These are phyloP conservation scores for Lichtheimia ramosa DNA, from an alignment of 371 early-diverging fungal species.

Conservation along the genomic window DNA sequence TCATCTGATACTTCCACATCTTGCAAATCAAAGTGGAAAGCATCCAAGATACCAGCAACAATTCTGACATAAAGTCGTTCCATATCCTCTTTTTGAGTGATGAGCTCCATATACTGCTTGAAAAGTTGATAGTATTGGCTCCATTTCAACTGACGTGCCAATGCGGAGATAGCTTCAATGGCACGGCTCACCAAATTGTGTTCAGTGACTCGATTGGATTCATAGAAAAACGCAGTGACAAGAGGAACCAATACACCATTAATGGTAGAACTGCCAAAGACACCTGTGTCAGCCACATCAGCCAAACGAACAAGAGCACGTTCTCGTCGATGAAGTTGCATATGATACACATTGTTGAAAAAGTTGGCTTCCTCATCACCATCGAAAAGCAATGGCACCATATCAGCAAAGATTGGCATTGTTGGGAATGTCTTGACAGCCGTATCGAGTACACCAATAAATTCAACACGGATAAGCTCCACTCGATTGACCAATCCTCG, in stretches of 20 bases:
- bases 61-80: slow-evolving; percentile 81
- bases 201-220: slow-evolving; percentile 65
- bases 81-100: slow-evolving; percentile 64
- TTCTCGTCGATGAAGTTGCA: slow-evolving; percentile 90
- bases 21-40: slow-evolving; percentile 87
- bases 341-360: slow-evolving; percentile 89
- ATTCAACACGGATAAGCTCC: slow-evolving; percentile 74
- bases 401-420: slow-evolving; percentile 62
- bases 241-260: slow-evolving; percentile 84
- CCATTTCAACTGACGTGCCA: slow-evolving; percentile 79
- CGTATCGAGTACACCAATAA: slow-evolving; percentile 61
- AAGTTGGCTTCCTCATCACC: slow-evolving; percentile 80
- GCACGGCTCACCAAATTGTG: slow-evolving; percentile 81
- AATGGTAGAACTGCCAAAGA: slow-evolving; percentile 57
- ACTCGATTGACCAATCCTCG: slow-evolving; percentile 61
- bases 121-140: slow-evolving; percentile 76
- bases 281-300: slow-evolving; percentile 43
- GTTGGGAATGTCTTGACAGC: slow-evolving; percentile 65
- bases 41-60: slow-evolving; percentile 80
- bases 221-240: slow-evolving; percentile 82
- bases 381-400: slow-evolving; percentile 65
- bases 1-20: slow-evolving; percentile 51
- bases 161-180: slow-evolving; percentile 68
- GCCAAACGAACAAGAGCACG: slow-evolving; percentile 81
- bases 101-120: slow-evolving; percentile 66